Evolutionary conservation across 495 filamentous ascomycete genomes (phyloP).

Genomic region (Cercophora scortea): DNA sequence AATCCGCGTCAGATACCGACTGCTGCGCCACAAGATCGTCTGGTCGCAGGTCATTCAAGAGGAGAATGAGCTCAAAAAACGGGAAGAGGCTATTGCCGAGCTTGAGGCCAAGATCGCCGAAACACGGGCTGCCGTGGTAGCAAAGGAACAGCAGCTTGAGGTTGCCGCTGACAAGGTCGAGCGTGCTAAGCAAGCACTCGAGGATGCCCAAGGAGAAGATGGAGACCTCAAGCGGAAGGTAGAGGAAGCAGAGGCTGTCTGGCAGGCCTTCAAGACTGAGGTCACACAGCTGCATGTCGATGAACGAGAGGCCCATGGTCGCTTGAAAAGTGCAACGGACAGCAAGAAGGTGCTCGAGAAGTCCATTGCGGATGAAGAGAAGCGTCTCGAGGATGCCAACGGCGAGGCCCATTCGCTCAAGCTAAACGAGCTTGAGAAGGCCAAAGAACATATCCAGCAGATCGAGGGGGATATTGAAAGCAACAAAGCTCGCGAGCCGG

Average conservation of each 20-base stretch:
- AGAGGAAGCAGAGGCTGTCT: conserved; percentile 27
- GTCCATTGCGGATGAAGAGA: conserved; percentile 34
- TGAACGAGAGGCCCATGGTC: conserved; percentile 38
- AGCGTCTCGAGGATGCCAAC: conserved; percentile 45
- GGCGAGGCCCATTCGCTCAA: conserved; percentile 35
- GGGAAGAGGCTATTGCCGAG: conserved; percentile 23
- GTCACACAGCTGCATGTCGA: conserved; percentile 30
- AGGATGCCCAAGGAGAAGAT: conserved; percentile 22
- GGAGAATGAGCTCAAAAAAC: conserved; percentile 23
- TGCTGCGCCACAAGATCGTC: conserved; percentile 52
- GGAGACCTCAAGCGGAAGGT: conserved; percentile 29
- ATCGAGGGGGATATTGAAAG: conserved; percentile 29
- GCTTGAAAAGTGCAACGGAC: conserved; percentile 23
- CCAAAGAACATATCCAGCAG: conserved; percentile 39
- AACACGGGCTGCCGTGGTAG: conserved; percentile 14
- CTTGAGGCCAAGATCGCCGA: conserved; percentile 21
- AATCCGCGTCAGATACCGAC: conserved; percentile 43
- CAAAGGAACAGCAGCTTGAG: conserved; percentile 20
- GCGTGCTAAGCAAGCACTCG: conserved; percentile 15
- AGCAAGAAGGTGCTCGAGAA: conserved; percentile 28
- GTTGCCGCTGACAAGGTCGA: conserved; percentile 21
- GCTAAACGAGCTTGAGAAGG: conserved; percentile 37
- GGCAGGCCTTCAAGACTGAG: conserved; percentile 20
- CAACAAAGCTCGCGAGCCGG: conserved; percentile 23
- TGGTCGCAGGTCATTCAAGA: conserved; percentile 60